These are phyloP conservation scores for Elaeis guineensis DNA, from an alignment of 176 grass and related monocot genomes.

Conservation along the genomic window DNA sequence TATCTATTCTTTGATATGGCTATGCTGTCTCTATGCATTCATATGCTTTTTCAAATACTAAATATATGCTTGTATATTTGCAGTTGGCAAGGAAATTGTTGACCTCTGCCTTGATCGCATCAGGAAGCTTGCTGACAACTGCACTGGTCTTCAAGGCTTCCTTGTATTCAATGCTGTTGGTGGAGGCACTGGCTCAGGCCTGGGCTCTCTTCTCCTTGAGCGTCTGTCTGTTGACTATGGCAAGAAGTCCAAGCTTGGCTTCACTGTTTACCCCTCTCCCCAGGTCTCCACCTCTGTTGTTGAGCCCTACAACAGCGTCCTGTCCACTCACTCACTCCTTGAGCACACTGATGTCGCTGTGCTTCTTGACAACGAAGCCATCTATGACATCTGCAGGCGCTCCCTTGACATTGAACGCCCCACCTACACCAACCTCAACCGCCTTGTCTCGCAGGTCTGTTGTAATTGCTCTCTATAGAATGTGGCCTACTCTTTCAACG, in stretches of 20 bases:
- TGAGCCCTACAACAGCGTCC: conserved; percentile 83
- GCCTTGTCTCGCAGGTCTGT: conserved; percentile 64
- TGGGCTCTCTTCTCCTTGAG: conserved; percentile 76
- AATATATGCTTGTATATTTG: background rate
- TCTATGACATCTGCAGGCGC: conserved; percentile 75
- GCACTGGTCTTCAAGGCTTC: conserved; percentile 75
- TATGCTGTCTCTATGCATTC: too few species aligned
- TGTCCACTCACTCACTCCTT: conserved; percentile 67
- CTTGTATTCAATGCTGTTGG: conserved; percentile 84
- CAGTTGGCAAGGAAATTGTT: conserved; percentile 85
- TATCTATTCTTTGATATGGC: too few species aligned
- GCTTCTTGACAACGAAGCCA: conserved; percentile 76
- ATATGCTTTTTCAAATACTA: too few species aligned
- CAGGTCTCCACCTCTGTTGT: conserved; percentile 81
- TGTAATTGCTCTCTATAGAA: too few species aligned
- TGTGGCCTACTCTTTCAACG: too few species aligned
- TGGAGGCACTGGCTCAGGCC: conserved; percentile 70
- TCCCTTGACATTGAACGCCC: conserved; percentile 72
- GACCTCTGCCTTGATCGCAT: conserved; percentile 70
- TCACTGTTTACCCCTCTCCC: conserved; percentile 79
- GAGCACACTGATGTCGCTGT: conserved; percentile 83
- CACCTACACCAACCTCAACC: conserved; percentile 71
- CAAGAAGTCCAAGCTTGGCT: conserved; percentile 80
- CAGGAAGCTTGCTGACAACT: conserved; percentile 72
- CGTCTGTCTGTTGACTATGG: conserved; percentile 77